Evolutionary conservation across 192 early-diverging fungal genomes (phyloP), one percentile per base, ranked within the genome.

Genomic region (Obelidium mucronatum): DNA sequence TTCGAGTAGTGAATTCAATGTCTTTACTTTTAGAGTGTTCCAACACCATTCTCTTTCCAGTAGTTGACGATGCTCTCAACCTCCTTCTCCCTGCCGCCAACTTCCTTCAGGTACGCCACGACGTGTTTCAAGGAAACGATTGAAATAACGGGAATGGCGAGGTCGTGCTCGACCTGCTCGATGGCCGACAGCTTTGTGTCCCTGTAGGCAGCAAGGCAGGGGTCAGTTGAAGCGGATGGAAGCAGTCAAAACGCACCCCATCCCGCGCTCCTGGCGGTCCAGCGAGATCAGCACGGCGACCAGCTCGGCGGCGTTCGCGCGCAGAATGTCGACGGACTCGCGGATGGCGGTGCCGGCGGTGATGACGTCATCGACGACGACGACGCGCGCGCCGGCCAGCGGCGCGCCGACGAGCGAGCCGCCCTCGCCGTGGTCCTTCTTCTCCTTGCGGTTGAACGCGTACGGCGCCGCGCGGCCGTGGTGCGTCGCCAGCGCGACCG

Each of bases 321-420:
- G 74, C 58, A 99, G 96, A 61, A 98, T 91, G 33, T 82, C 88
- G 42, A 98, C 86, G 42, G 90, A 90, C 81, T 99, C 97, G 30
- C 94, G 84, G 79, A 99, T 97, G n/a, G 98, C 96, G 11, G 98
- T 99, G 33, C 98, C 98, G 4, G 98, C 98, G 2, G 98, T 99
- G 81, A 98, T 98, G 8, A 99, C 98, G 82, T 99, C 98, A 85
- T 99, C 98, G 33, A 99, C 87, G n/a, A n/a, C n/a, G 60, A 99
- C 82, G 8, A 77, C 76, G 30, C 85, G 81, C 31, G 80, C 76
- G 24, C 94, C 93, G 31, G 83, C 79, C 55, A 99, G 86, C 48
- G 91, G 79, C 0, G 95, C 85, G 13, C 98, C 98, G 17, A 99
- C 96, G 76, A 98, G 97, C 68, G 81, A 90, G 42, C 98, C 98